A percentile compares a stretch with the other conserved stretches of the same genome.
These are phyloP conservation scores for Mycosphaerella sp. DNA, from an alignment of 2,329 filamentous ascomycete species.

Conservation along the genomic window DNA sequence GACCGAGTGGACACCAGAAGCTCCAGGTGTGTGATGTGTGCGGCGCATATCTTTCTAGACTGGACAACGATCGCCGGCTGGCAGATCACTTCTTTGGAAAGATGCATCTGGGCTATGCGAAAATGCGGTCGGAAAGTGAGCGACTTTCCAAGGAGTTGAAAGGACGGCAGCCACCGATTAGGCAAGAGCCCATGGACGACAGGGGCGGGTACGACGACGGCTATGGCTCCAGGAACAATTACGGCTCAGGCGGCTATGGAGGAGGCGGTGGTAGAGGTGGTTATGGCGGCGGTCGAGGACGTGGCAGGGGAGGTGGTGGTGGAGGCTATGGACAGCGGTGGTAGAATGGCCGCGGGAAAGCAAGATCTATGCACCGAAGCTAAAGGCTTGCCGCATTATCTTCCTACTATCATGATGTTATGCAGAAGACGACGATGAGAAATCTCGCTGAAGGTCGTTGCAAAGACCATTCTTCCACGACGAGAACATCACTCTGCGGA, in stretches of 20 bases:
- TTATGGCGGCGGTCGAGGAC: constrained; percentile 16
- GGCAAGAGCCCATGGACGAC: constrained; percentile 41
- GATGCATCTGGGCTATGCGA: constrained; percentile 97
- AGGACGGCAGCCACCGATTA: constrained; percentile 57
- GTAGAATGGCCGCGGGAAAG: neutral
- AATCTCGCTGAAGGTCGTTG: too few species aligned
- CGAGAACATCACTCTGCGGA: too few species aligned
- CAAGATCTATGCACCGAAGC: neutral
- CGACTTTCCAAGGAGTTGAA: constrained; percentile 81
- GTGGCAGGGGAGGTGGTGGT: neutral
- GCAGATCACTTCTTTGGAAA: constrained; percentile 99
- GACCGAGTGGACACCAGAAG: constrained; percentile 93
- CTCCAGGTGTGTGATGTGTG: constrained; percentile 98
- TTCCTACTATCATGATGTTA: neutral
- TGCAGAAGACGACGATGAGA: too few species aligned
- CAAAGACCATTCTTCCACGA: too few species aligned
- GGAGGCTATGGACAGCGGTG: neutral
- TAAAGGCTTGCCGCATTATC: neutral
- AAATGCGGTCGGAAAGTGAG: constrained; percentile 93
- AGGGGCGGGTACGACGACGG: constrained; percentile 39
- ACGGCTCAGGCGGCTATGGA: constrained; percentile 19
- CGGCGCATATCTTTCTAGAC: constrained; percentile 81
- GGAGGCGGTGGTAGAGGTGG: constrained; percentile 21
- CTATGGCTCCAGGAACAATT: constrained; percentile 38
- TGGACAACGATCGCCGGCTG: constrained; percentile 89